Evolutionary conservation across 352 stramenopile species (phyloP).

Genomic region (Thalassiosira hispida): DNA sequence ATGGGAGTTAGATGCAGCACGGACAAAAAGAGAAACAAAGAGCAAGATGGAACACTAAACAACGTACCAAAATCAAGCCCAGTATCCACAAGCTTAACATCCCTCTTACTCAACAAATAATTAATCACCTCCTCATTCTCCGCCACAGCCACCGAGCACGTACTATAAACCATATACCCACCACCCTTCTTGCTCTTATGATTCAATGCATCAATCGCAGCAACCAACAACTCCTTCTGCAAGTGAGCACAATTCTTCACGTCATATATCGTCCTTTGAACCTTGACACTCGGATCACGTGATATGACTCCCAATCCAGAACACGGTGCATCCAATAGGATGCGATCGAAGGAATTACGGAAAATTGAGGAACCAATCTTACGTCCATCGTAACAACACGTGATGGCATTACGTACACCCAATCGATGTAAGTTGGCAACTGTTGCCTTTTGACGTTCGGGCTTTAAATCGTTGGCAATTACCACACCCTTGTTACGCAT

Average conservation of each 20-base stretch:
- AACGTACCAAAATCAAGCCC: constrained; percentile 95
- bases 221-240: constrained; percentile 99
- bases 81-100: constrained; percentile 97
- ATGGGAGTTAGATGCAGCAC: neutral
- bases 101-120: constrained; percentile 97
- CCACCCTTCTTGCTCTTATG: constrained; percentile 91
- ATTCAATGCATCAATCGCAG: constrained; percentile 98
- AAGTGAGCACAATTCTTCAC: constrained; percentile 93
- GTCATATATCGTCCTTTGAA: constrained; percentile 92
- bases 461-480: constrained; percentile 99
- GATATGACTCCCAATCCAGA: constrained; percentile 98
- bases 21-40: neutral
- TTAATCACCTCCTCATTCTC: constrained; percentile 97
- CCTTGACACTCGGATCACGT: constrained; percentile 98
- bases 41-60: neutral
- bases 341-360: constrained; percentile 92
- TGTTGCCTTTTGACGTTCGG: constrained; percentile 94
- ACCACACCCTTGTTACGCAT: constrained; percentile 99
- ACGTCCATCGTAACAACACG: constrained; percentile 95
- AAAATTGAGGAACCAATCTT: constrained; percentile 90
- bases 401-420: constrained; percentile 97
- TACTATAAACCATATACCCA: constrained; percentile 99
- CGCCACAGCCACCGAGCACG: constrained; percentile 90
- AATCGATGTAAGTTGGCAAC: constrained; percentile 98
- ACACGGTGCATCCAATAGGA: constrained; percentile 98